Percentiles rank a stretch among this genome's conserved stretches.
Evolutionary conservation across 805 yeast genomes (phyloP).

Genomic region (Ogataea thermomethanolica): DNA sequence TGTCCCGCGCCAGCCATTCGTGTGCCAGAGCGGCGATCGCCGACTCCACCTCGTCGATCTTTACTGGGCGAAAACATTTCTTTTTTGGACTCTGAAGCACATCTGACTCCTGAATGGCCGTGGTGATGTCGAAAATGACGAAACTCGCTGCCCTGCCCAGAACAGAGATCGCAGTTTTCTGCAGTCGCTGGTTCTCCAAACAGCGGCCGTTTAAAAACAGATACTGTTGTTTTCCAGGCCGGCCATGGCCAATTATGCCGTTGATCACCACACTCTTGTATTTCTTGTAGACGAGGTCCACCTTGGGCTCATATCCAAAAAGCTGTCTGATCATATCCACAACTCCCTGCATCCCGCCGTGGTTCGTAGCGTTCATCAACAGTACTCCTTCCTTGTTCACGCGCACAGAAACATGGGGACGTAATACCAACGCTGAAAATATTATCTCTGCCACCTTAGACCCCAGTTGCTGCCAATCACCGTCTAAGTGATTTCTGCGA

Average conservation of each 20-base stretch:
- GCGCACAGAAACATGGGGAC: slow-evolving; percentile 24
- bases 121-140: background rate
- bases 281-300: slow-evolving; percentile 28
- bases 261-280: slow-evolving; percentile 28
- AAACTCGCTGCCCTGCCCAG: background rate
- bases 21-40: background rate
- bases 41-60: background rate
- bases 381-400: slow-evolving; percentile 10
- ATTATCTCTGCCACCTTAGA: slow-evolving; percentile 31
- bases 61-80: slow-evolving; percentile 25
- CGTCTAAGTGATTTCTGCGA: slow-evolving; percentile 30
- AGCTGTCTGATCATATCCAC: slow-evolving; percentile 24
- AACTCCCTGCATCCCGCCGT: slow-evolving; percentile 1
- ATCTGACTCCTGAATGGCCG: slow-evolving; percentile 29
- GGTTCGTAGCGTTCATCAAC: slow-evolving; percentile 3
- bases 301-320: slow-evolving; percentile 22
- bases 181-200: slow-evolving; percentile 22
- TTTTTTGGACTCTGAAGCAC: slow-evolving; percentile 41
- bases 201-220: slow-evolving; percentile 43
- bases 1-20: background rate
- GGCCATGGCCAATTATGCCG: slow-evolving; percentile 40
- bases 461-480: slow-evolving; percentile 23
- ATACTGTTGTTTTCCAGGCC: slow-evolving; percentile 40
- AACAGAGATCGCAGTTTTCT: slow-evolving; percentile 20
- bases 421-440: slow-evolving; percentile 29